Evolutionary conservation across 345 rosid genomes (phyloP).

Genomic region (Salix suchowensis): DNA sequence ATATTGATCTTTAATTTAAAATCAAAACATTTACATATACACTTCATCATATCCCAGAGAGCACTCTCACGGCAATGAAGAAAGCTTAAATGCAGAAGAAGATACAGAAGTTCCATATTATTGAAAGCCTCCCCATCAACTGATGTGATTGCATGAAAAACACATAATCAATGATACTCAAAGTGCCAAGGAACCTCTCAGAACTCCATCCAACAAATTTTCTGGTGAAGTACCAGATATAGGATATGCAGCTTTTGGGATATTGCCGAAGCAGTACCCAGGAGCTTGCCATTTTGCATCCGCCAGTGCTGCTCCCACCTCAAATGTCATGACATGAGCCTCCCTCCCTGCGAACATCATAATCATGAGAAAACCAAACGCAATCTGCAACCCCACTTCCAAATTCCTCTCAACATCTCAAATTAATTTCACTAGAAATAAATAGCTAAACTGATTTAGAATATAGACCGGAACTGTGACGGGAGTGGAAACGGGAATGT

Average conservation of each 20-base stretch:
- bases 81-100: too few species aligned
- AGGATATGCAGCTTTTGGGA: background rate
- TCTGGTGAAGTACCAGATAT: background rate
- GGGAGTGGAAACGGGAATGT: too few species aligned
- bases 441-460: too few species aligned
- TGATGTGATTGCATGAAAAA: background rate
- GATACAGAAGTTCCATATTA: too few species aligned
- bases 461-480: too few species aligned
- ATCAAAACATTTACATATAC: too few species aligned
- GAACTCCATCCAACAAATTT: constrained; percentile 9
- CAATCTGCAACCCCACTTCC: background rate
- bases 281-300: constrained; percentile 67
- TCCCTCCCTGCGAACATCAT: constrained; percentile 37
- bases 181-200: constrained; percentile 6
- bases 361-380: background rate
- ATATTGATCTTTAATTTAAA: too few species aligned
- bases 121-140: too few species aligned
- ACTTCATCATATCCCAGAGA: too few species aligned
- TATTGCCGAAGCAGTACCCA: constrained; percentile 39
- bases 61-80: background rate
- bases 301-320: constrained; percentile 56
- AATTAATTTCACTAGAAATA: background rate
- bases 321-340: constrained; percentile 61
- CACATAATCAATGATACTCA: background rate
- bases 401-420: background rate